phyloP scores from a whole-genome alignment of 2,329 filamentous ascomycete species.

The Aspergillus candidus region DNA sequence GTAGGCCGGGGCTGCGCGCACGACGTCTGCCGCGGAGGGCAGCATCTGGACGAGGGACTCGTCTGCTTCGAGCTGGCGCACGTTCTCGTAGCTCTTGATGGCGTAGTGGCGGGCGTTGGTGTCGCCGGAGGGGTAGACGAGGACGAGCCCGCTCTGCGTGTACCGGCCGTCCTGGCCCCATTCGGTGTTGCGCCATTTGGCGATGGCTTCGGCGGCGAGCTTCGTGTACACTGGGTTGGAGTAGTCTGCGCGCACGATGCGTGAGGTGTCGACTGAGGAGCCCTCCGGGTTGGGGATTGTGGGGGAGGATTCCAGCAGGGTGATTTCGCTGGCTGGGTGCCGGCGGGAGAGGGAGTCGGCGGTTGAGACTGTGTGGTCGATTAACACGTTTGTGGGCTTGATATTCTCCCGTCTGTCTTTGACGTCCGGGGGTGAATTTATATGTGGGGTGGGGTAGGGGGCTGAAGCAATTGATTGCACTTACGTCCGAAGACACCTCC shows the following conservation, averaged over 20 bases:
- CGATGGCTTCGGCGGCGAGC: conserved; percentile 65
- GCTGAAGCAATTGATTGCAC: conserved; percentile 13
- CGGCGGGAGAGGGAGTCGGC: conserved; percentile 65
- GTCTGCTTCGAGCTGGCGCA: conserved; percentile 29
- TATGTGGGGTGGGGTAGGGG: not conserved
- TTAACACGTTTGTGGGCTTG: not conserved
- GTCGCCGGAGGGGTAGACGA: conserved; percentile 32
- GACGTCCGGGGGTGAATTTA: not conserved
- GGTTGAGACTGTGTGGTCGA: conserved; percentile 46
- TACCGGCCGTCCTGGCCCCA: conserved; percentile 42
- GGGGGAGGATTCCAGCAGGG: conserved; percentile 51
- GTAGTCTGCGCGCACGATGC: conserved; percentile 70
- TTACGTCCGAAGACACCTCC: conserved; percentile 41
- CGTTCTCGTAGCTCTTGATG: conserved; percentile 36
- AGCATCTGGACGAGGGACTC: conserved; percentile 26
- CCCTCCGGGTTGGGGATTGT: conserved; percentile 54
- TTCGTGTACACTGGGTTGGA: conserved; percentile 68
- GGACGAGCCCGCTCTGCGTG: conserved; percentile 38
- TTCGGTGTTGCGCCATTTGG: conserved; percentile 54
- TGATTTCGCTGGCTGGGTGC: conserved; percentile 47
- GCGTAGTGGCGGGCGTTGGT: conserved; percentile 30
- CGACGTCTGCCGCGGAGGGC: conserved; percentile 29
- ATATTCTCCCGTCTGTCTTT: not conserved
- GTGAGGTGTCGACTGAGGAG: conserved; percentile 55
- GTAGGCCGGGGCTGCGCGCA: conserved; percentile 31